A percentile compares a stretch with the other conserved stretches of the same genome.
These are phyloP conservation scores for Coniochaeta pulveracea DNA, from an alignment of 2,329 filamentous ascomycete genomes.

Conservation along the genomic window DNA sequence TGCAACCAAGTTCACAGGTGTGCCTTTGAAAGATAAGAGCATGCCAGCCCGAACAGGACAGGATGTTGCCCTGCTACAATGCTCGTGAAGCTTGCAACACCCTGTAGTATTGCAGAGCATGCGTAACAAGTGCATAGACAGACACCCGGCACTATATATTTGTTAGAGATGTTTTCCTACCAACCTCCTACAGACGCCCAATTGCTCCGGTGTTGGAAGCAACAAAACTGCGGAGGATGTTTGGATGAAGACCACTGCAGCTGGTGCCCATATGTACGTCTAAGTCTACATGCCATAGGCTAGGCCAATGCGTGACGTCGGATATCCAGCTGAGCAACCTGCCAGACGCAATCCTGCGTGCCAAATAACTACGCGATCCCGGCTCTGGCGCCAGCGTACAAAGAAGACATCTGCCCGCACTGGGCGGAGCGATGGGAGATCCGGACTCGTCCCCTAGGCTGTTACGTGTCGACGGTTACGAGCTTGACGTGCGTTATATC, in stretches of 20 bases:
- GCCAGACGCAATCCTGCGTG: conserved; percentile 40
- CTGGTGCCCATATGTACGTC: conserved; percentile 41
- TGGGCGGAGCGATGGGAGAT: conserved; percentile 34
- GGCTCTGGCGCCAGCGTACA: conserved; percentile 36
- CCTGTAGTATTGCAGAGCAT: no score
- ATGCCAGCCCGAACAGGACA: no score
- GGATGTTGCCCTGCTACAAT: no score
- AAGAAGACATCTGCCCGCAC: conserved; percentile 39
- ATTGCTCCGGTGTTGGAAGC: conserved; percentile 37
- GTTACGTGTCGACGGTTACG: conserved; percentile 29
- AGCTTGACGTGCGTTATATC: conserved; percentile 22
- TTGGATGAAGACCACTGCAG: conserved; percentile 30
- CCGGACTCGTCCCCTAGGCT: conserved; percentile 25
- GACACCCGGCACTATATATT: no score
- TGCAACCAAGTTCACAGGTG: no score
- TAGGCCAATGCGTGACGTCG: background rate
- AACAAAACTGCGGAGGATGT: conserved; percentile 35
- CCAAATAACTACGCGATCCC: conserved; percentile 34
- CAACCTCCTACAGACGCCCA: no score
- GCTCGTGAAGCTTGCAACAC: no score
- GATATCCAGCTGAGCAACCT: conserved; percentile 2
- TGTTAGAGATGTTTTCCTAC: no score
- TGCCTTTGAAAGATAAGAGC: no score
- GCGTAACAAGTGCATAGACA: no score
- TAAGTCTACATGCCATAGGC: background rate